Evolutionary conservation across 495 filamentous ascomycete species (phyloP).

Genomic region (Rusavskia elegans): DNA sequence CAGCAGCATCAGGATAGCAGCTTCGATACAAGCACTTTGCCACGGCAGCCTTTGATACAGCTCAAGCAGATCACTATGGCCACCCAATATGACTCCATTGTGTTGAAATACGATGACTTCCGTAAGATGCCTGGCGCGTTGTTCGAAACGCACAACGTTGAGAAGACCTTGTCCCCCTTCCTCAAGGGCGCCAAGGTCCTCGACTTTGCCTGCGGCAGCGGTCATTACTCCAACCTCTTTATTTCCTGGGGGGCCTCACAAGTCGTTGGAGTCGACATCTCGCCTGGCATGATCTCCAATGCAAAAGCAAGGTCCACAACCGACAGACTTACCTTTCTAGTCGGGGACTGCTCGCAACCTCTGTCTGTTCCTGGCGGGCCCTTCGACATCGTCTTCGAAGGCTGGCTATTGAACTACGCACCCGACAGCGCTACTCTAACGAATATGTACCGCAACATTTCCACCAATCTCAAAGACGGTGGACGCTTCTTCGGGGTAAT

Average conservation of each 20-base stretch:
- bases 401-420: conserved; percentile 27
- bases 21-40: too few relatives aligned
- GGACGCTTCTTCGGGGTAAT: conserved; percentile 21
- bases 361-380: conserved; percentile 11
- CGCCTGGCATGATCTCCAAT: conserved; percentile 16
- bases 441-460: conserved; percentile 19
- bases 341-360: conserved; percentile 13
- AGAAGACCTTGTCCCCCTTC: conserved; percentile 3
- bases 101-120: conserved; percentile 9
- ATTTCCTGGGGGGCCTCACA: conserved; percentile 14
- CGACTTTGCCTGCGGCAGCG: conserved; percentile 19
- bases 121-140: conserved; percentile 3
- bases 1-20: too few relatives aligned
- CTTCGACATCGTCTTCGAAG: conserved; percentile 23
- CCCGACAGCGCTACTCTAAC: conserved; percentile 12
- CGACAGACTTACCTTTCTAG: conserved; percentile 2
- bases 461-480: conserved; percentile 19
- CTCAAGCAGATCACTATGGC: conserved; percentile 3
- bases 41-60: too few relatives aligned
- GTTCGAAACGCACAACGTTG: conserved; percentile 13
- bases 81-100: conserved; percentile 12
- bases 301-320: conserved; percentile 5
- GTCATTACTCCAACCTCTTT: conserved; percentile 11
- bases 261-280: conserved; percentile 22
- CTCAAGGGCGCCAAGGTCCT: conserved; percentile 14